These are phyloP conservation scores for Papiliotrema nemorosa DNA, from an alignment of 1,284 basidiomycete genomes.

Conservation along the genomic window DNA sequence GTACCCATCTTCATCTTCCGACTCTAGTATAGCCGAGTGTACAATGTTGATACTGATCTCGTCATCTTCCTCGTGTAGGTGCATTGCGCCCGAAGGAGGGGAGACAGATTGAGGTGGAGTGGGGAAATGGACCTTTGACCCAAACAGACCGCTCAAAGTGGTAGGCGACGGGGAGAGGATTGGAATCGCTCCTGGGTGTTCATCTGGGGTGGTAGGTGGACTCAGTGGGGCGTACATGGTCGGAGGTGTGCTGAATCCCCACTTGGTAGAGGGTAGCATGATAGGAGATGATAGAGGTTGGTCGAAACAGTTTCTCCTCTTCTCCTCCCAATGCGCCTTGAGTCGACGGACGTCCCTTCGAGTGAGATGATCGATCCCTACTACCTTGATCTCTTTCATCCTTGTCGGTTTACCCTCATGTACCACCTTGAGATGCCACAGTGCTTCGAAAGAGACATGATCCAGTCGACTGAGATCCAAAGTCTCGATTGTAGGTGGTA, in stretches of 20 bases:
- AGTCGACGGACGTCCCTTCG: slow-evolving; percentile 29
- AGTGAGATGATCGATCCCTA: slow-evolving; percentile 41
- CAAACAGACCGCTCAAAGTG: neutral
- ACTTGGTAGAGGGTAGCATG: slow-evolving; percentile 1
- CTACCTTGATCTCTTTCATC: slow-evolving; percentile 29
- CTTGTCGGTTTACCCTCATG: slow-evolving; percentile 7
- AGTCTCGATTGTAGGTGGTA: slow-evolving; percentile 18
- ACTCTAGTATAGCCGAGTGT: slow-evolving; percentile 41
- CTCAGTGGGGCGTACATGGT: neutral
- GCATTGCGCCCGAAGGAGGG: neutral
- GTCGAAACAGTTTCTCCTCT: slow-evolving; percentile 14
- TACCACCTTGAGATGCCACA: slow-evolving; percentile 22
- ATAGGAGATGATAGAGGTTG: neutral
- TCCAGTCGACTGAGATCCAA: slow-evolving; percentile 31
- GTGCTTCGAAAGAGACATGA: slow-evolving; percentile 19
- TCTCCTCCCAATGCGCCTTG: slow-evolving; percentile 33
- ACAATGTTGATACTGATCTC: slow-evolving; percentile 21
- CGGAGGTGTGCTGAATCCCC: neutral
- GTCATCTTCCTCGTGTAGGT: neutral
- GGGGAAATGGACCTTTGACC: neutral
- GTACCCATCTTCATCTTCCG: slow-evolving; percentile 42
- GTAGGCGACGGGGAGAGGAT: neutral
- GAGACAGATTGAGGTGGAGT: neutral
- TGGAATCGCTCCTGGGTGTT: neutral
- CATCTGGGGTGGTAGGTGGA: neutral